Conservation (phyloP, 768 basidiomycete genomes). For the Cystobasidium ongulense region DNA sequence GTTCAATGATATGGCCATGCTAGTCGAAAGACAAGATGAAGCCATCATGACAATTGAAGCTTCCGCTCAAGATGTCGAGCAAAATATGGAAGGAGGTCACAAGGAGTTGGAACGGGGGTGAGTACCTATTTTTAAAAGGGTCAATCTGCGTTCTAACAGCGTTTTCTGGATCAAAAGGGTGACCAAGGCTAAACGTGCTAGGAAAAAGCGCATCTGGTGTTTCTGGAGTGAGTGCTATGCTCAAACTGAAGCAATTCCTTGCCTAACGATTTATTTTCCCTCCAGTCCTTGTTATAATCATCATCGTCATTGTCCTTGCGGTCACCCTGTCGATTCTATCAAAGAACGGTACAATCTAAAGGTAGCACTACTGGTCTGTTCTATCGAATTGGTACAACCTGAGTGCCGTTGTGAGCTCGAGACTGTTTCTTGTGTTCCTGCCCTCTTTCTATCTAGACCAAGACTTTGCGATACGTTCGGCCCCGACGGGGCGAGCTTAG, state of each 20-base stretch:
- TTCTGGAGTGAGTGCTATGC: constrained; percentile 51
- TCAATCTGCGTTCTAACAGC: neutral
- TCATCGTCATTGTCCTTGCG: neutral
- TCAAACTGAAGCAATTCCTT: neutral
- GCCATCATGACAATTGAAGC: constrained; percentile 59
- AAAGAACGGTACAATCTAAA: constrained; percentile 7
- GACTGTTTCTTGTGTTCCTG: too few species aligned
- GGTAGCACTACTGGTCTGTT: too few species aligned
- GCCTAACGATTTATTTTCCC: neutral
- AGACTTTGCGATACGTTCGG: too few species aligned
- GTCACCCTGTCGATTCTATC: neutral
- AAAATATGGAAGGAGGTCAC: constrained; percentile 52
- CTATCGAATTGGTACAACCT: too few species aligned
- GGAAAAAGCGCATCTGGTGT: constrained; percentile 96
- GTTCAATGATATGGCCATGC: constrained; percentile 62
- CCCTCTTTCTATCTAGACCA: too few species aligned
- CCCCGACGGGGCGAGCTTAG: too few species aligned
- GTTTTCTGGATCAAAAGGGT: neutral
- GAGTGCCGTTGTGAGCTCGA: too few species aligned
- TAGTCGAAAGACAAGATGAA: constrained; percentile 53
- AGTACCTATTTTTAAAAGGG: neutral
- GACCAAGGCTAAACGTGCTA: constrained; percentile 49
- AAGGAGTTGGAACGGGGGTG: constrained; percentile 27
- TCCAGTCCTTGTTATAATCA: neutral
- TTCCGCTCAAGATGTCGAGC: constrained; percentile 57